Percentiles rank a stretch among this genome's conserved stretches.
Evolutionary conservation across 2,329 filamentous ascomycete genomes (phyloP).

Genomic region (Fusarium keratoplasticum): DNA sequence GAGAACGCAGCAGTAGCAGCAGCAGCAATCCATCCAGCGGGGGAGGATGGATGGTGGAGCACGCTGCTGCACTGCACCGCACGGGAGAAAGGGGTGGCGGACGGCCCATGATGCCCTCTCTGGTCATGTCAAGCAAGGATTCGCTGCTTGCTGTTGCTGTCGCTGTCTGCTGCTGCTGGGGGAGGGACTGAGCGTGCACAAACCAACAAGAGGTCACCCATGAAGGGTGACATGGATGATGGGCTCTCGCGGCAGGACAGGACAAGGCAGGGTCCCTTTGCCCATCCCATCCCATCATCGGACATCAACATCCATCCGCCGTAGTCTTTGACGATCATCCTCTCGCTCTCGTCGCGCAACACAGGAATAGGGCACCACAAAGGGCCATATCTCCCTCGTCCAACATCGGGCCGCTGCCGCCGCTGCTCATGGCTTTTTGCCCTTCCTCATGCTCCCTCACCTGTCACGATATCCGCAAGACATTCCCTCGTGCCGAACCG

Average conservation of each 20-base stretch:
- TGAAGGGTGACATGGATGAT: conserved; percentile 9
- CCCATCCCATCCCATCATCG: background rate
- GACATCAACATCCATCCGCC: background rate
- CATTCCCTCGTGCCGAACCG: conserved; percentile 35
- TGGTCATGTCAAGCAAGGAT: conserved; percentile 21
- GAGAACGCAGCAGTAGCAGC: background rate
- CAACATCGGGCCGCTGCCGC: conserved; percentile 30
- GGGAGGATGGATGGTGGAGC: conserved; percentile 21
- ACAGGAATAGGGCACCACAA: conserved; percentile 3
- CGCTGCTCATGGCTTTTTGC: conserved; percentile 2
- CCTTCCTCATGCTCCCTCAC: background rate
- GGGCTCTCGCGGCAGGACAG: background rate
- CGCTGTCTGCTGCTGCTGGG: background rate
- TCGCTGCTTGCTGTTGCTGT: background rate
- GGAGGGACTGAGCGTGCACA: background rate
- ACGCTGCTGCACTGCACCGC: background rate
- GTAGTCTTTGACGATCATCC: conserved; percentile 11
- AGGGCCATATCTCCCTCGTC: conserved; percentile 15
- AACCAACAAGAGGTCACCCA: conserved; percentile 18
- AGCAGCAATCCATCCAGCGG: conserved; percentile 3
- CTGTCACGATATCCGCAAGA: conserved; percentile 41
- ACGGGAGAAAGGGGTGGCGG: conserved; percentile 7
- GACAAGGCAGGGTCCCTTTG: background rate
- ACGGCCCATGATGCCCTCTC: conserved; percentile 24
- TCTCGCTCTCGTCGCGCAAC: background rate